A percentile compares a stretch with the other conserved stretches of the same genome.
These are phyloP conservation scores for Aspergillus melleus DNA, from an alignment of 2,329 filamentous ascomycete genomes.

Conservation along the genomic window DNA sequence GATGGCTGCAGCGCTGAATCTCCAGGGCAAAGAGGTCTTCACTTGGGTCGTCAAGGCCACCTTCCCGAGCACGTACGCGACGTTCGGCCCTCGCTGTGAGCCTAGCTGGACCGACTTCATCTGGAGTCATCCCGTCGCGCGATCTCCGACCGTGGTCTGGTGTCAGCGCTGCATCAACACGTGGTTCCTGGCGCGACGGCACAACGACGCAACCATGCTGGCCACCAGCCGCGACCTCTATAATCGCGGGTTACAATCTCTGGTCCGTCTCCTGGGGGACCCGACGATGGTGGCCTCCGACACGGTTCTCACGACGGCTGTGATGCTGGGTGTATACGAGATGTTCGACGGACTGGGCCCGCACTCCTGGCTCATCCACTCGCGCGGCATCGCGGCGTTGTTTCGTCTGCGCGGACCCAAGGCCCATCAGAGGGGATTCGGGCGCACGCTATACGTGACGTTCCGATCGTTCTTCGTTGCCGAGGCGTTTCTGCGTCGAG, in stretches of 20 bases:
- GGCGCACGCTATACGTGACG: too few relatives aligned
- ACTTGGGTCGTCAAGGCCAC: constrained; percentile 15
- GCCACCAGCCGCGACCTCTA: constrained; percentile 21
- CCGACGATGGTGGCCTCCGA: constrained; percentile 14
- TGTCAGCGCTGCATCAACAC: constrained; percentile 14
- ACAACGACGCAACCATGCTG: constrained; percentile 14
- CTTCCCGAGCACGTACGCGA: constrained; percentile 18
- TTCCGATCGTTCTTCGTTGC: constrained; percentile 9
- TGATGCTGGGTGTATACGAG: constrained; percentile 21
- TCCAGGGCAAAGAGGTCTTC: constrained; percentile 18
- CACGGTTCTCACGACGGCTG: constrained; percentile 18
- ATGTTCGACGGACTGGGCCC: constrained; percentile 16
- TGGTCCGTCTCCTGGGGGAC: constrained; percentile 11
- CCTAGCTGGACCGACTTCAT: constrained; percentile 23
- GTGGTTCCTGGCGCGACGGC: constrained; percentile 16
- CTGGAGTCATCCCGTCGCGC: constrained; percentile 10
- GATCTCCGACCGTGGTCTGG: constrained; percentile 10
- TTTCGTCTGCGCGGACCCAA: too few relatives aligned
- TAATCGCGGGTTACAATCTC: constrained; percentile 12
- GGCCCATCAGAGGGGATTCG: too few relatives aligned
- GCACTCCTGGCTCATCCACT: constrained; percentile 5
- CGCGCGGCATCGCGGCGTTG: too few relatives aligned
- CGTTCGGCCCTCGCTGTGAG: constrained; percentile 15
- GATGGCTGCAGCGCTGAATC: constrained; percentile 9
- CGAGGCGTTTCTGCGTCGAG: constrained; percentile 16